phyloP scores from a whole-genome alignment of 306 rosid genomes.

The Prinsepia uniflora region DNA sequence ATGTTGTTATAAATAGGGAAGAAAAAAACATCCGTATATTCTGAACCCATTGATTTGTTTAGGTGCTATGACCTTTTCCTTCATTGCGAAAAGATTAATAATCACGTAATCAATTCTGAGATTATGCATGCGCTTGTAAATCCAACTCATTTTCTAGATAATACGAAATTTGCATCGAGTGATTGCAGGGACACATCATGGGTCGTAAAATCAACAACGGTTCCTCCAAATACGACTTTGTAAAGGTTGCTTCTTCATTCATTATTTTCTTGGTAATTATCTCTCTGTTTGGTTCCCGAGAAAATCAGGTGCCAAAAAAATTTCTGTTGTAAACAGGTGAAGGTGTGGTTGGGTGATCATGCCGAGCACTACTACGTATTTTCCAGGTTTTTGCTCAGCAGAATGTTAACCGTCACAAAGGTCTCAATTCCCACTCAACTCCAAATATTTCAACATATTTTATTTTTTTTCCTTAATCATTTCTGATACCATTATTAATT shows the following conservation, averaged over 20 bases:
- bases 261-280: background rate
- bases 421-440: constrained; percentile 26
- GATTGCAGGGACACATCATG: background rate
- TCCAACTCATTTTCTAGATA: no score
- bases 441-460: background rate
- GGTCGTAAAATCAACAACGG: constrained; percentile 25
- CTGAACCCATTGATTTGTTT: no score
- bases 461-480: background rate
- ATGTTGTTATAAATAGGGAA: no score
- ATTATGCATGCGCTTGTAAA: no score
- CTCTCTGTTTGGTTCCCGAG: constrained; percentile 13
- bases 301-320: background rate
- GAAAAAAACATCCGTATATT: no score
- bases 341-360: constrained; percentile 96
- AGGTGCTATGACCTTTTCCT: background rate
- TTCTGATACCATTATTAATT: no score
- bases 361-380: constrained; percentile 95
- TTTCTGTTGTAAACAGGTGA: constrained; percentile 42
- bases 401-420: constrained; percentile 91
- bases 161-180: background rate
- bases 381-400: constrained; percentile 83
- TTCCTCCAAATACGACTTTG: constrained; percentile 93
- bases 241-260: constrained; percentile 46
- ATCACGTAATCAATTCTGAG: no score
- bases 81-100: background rate